Conservation (phyloP, 108 stramenopile genomes). For the Heterococcus sp. region DNA sequence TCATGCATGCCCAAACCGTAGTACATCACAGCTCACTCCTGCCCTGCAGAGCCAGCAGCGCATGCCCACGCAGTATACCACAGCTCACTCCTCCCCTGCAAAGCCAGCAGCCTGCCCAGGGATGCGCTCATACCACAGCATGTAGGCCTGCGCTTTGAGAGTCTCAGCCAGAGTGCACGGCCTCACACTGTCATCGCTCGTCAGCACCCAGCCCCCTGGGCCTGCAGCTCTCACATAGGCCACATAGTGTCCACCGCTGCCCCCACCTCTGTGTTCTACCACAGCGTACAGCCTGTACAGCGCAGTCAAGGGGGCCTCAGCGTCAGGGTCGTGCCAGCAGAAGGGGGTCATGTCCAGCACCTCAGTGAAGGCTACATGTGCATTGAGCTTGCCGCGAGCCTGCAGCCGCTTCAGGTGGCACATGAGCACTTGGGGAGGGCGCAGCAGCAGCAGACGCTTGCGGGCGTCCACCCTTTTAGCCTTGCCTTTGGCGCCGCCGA, state of each 20-base stretch:
- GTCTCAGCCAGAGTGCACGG: not conserved
- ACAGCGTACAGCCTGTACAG: conserved; percentile 10
- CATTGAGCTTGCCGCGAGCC: conserved; percentile 7
- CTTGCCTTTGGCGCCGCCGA: not conserved
- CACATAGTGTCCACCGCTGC: conserved; percentile 19
- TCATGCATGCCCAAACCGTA: no score
- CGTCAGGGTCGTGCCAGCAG: conserved; percentile 31
- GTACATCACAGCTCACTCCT: no score
- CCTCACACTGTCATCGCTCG: not conserved
- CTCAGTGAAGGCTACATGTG: conserved; percentile 5
- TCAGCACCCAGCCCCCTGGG: not conserved
- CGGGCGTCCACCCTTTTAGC: conserved; percentile 1
- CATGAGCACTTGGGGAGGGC: conserved; percentile 25
- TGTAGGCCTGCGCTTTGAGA: conserved; percentile 17
- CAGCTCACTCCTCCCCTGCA: not conserved
- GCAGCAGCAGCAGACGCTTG: conserved; percentile 31
- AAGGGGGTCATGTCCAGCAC: conserved; percentile 20
- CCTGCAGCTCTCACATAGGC: conserved; percentile 5
- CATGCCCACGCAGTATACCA: no score
- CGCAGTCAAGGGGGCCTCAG: not conserved
- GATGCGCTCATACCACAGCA: conserved; percentile 36
- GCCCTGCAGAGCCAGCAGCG: not conserved
- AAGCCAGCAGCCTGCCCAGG: not conserved
- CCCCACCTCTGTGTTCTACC: conserved; percentile 23
- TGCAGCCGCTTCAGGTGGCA: conserved; percentile 43